Evolutionary conservation across 108 stramenopile genomes (phyloP), one percentile per base, ranked within the genome.

Genomic region (Conticribra guillardii): DNA sequence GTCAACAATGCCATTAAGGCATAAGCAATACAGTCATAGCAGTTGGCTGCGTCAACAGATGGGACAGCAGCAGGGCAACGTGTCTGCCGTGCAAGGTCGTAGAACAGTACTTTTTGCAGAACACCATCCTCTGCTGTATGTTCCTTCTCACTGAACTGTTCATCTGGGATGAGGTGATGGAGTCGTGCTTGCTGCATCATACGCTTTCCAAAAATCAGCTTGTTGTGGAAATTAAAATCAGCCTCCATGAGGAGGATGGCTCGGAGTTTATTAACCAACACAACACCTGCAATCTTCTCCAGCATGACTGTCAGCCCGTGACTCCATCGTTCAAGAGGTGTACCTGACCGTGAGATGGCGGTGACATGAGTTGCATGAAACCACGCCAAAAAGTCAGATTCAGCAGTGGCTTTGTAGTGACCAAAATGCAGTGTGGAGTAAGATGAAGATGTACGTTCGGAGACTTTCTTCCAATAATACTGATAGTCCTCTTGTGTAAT

Each of bases 61-160:
- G n/a, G 11, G 37, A 41, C 37, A 0, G 70, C 69, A 19, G 70
- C 63, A 0, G 62, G 34, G 0, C 49, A 16, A 1, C 49, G n/a
- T 16, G 30, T 19, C 21, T 60, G 47, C 0, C 76, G 27, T 0
- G 57, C 64, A 14, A 70, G 21, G 26, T 65, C 64, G 33, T 62
- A 54, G 27, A 26, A 46, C 14, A 78, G 28, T 0, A 71, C 55
- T 31, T 66, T 53, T 27, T 54, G 59, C 3, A 66, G 48, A 0
- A 57, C 60, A 0, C 46, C 76, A 63, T 72, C 71, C n/a, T 78
- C 76, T 1, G 64, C 57, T 23, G 70, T 72, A 0, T 17, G 26
- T 16, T 49, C 44, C 15, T 65, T 64, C 37, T 60, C 49, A 17
- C 21, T 54, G 3, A 31, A 57, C 1, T 70, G 51, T 18, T 71